Evolutionary conservation across 805 yeast genomes (phyloP), one percentile per base, ranked within the genome.

Genomic region (Hanseniaspora thailandica): DNA sequence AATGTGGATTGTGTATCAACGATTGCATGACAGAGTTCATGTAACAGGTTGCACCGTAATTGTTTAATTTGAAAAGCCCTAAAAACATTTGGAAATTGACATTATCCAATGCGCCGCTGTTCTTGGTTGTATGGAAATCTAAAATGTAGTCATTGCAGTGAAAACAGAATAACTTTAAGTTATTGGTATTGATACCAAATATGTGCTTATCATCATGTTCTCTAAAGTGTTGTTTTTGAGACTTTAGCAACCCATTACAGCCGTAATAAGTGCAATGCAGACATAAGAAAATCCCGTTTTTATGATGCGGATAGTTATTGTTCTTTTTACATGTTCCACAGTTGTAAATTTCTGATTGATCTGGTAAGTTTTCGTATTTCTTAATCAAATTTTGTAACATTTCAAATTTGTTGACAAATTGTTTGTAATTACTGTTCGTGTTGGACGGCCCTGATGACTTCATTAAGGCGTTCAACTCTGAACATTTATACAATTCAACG

Each of bases 21-120:
- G 94, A 79, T 69, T 93, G 99, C 39, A 93, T 68, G n/a, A 89
- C 80, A 35, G 90, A 84, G 59, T 95, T 85, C 86, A 93, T 90
- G 69, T 87, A 93, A 70, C 99, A 93, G 0, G 98, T 93, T 0
- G 98, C 85, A 0, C 99, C 99, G 75, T 59, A 67, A 20, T 71
- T 64, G 34, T 25, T 61, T 51, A 17, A 71, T 61, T 28, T 62
- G 43, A 20, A 55, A 33, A 19, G 66, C 58, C 49, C 61, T 58
- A 19, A 51, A 47, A 13, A 59, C 55, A 47, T 46, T 55, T 9
- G 59, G 55, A 19, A 57, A 58, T 35, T 63, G 60, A 67, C 67
- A 52, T 61, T 52, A 47, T 64, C 62, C n/a, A 56, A 57, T 1
- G 60, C 56, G 36, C 54, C 56, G 7, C 64, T 55, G 17, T 58